A percentile compares a stretch with the other conserved stretches of the same genome.
These are phyloP conservation scores for Mrakia blollopis DNA, from an alignment of 768 basidiomycete species.

Conservation along the genomic window DNA sequence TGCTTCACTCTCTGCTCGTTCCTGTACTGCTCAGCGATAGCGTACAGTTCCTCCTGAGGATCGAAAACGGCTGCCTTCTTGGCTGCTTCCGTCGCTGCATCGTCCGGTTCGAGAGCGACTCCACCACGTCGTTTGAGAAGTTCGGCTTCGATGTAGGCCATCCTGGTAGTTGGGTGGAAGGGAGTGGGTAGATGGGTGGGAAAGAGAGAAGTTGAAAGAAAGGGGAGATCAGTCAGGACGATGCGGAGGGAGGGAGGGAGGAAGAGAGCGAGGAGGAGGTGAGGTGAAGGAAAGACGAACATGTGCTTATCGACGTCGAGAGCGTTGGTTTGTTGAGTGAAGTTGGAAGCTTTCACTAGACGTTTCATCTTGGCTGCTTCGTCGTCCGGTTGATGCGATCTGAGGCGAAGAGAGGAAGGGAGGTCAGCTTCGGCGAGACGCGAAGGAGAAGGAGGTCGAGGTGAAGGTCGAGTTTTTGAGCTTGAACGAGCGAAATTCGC, in stretches of 20 bases:
- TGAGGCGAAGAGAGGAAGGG: slow-evolving; percentile 55
- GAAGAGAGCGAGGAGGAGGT: not conserved
- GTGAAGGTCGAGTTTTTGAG: no score
- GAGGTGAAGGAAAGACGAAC: slow-evolving; percentile 58
- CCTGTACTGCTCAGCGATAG: slow-evolving; percentile 55
- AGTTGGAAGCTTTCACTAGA: slow-evolving; percentile 60
- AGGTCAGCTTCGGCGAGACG: slow-evolving; percentile 53
- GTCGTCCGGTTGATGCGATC: slow-evolving; percentile 20
- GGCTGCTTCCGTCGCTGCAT: slow-evolving; percentile 47
- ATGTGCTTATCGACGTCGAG: slow-evolving; percentile 98
- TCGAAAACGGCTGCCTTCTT: slow-evolving; percentile 49
- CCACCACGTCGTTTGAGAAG: slow-evolving; percentile 64
- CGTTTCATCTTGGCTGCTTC: slow-evolving; percentile 34
- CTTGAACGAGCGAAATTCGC: no score
- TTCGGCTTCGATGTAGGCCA: slow-evolving; percentile 96
- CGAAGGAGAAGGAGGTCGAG: not conserved
- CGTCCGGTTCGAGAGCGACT: slow-evolving; percentile 44
- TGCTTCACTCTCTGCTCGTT: slow-evolving; percentile 41
- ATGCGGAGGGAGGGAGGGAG: not conserved
- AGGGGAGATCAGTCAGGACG: not conserved
- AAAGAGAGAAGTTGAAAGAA: not conserved
- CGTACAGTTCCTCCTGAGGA: slow-evolving; percentile 73
- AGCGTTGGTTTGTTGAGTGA: slow-evolving; percentile 93
- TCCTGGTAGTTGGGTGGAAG: slow-evolving; percentile 55
- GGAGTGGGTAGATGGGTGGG: no score